Evolutionary conservation across 352 stramenopile species (phyloP).

Genomic region (Globisporangium nagaii): DNA sequence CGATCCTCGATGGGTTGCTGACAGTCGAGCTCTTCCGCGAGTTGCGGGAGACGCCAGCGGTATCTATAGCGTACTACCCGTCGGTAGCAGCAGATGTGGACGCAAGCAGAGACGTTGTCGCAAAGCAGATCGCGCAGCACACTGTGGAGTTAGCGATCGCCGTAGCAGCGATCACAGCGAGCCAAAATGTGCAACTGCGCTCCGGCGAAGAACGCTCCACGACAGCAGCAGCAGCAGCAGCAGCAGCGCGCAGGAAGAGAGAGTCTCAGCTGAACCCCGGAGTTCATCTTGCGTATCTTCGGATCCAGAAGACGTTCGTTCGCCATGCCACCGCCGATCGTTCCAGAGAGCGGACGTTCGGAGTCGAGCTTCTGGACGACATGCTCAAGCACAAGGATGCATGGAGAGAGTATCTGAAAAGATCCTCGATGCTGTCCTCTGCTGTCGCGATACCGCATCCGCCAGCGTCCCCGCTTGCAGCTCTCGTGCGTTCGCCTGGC

Average conservation of each 20-base stretch:
- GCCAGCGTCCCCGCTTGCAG: neutral
- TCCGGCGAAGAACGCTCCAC: neutral
- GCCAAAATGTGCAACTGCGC: neutral
- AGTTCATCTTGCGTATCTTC: conserved; percentile 5
- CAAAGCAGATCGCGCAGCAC: conserved; percentile 1
- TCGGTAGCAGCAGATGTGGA: neutral
- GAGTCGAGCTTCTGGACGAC: conserved; percentile 14
- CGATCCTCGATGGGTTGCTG: neutral
- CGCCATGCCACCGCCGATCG: neutral
- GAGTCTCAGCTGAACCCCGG: neutral
- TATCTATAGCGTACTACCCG: neutral
- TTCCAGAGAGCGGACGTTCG: neutral
- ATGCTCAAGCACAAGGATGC: conserved; percentile 20
- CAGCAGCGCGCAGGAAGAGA: neutral
- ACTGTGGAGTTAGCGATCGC: neutral
- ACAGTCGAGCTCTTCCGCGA: neutral
- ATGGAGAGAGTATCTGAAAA: conserved; percentile 25
- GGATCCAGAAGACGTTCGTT: conserved; percentile 19
- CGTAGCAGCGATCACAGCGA: neutral
- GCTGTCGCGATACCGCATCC: neutral
- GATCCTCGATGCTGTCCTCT: neutral
- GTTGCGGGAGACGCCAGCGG: neutral
- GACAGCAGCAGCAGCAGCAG: neutral
- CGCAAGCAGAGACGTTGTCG: neutral
- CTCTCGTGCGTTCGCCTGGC: conserved; percentile 1